Evolutionary conservation across 768 basidiomycete genomes (phyloP), one percentile per base, ranked within the genome.

Genomic region (Psilocybe tampanensis): DNA sequence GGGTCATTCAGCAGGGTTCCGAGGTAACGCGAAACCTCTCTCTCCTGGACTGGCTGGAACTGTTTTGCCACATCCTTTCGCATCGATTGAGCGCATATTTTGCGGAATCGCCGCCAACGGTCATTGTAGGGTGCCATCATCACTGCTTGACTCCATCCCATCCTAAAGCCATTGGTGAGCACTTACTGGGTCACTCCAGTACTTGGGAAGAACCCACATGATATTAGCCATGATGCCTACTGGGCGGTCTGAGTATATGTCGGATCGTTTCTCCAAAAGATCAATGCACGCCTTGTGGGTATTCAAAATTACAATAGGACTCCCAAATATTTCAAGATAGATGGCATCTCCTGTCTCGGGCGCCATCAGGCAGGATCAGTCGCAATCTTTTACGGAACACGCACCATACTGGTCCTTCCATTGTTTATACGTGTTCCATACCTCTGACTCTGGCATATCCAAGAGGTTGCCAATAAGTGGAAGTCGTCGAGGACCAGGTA

Each of bases 191-290:
- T 32, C 7, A 29, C 1, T 6, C 8, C 8, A 32, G 9, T 29
- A 42, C 15, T 29, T 44, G 23, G n/a, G 18, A 8, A 42, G 43
- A 17, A 47, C 55, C 21, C 17, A 61, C 64, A 65, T 29, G 24
- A 59, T 56, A 33, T 64, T 62, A 21, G 60, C 62, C 44, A 66
- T 56, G 18, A 61, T 52, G 22, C 59, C 58, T 2, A 60, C 18
- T 8, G 63, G 67, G 21, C 67, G 56, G 47, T 70, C 68, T 3
- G 70, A 72, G 47, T 72, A 70, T 1, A 67, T 67, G 5, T 66
- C 63, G 13, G 69, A 66, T 18, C 66, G 61, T 52, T 65, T 68
- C 42, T 68, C 69, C n/a, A 72, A 55, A 3, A 72, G 59, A 34
- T 70, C 68, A n/a, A 62, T 47, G 42, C 63, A 64, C 2, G 62